Evolutionary conservation across 495 filamentous ascomycete species (phyloP).

Genomic region (Stereocaulon alpinum): DNA sequence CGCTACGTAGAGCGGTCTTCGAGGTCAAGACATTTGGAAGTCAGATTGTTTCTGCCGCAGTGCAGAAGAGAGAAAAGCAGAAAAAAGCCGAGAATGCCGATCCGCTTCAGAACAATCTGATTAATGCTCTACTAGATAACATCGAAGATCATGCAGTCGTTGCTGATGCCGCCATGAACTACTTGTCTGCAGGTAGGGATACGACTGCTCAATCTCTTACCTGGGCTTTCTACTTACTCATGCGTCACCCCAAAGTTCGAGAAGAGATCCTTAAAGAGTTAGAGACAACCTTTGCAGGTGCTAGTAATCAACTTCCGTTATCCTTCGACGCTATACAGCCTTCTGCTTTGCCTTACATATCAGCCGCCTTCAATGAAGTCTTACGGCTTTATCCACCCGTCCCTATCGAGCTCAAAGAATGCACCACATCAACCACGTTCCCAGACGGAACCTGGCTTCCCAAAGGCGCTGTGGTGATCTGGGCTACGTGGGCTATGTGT

Average conservation of each 20-base stretch:
- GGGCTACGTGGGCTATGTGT: slow-evolving; percentile 53
- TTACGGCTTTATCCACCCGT: slow-evolving; percentile 49
- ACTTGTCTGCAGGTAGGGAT: slow-evolving; percentile 48
- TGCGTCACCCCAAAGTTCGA: slow-evolving; percentile 33
- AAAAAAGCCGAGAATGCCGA: slow-evolving; percentile 26
- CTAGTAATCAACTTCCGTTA: slow-evolving; percentile 4
- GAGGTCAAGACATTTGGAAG: slow-evolving; percentile 41
- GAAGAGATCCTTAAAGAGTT: slow-evolving; percentile 37
- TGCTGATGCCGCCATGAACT: slow-evolving; percentile 51
- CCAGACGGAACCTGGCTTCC: slow-evolving; percentile 50
- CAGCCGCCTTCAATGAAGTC: slow-evolving; percentile 47
- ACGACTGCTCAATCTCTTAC: slow-evolving; percentile 52
- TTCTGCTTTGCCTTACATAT: slow-evolving; percentile 39
- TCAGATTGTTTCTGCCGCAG: slow-evolving; percentile 41
- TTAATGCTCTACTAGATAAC: slow-evolving; percentile 45
- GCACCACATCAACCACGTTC: slow-evolving; percentile 37
- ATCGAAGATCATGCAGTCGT: slow-evolving; percentile 39
- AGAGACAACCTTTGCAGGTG: not conserved
- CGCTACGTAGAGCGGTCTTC: slow-evolving; percentile 35
- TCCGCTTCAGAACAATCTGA: slow-evolving; percentile 30
- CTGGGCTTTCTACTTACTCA: slow-evolving; percentile 48
- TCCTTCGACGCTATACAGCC: slow-evolving; percentile 33
- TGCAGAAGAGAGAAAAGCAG: slow-evolving; percentile 22
- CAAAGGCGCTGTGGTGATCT: slow-evolving; percentile 39
- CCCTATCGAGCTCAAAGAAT: slow-evolving; percentile 51